phyloP scores from a whole-genome alignment of 495 filamentous ascomycete genomes.

The Wilcoxina mikolae region DNA sequence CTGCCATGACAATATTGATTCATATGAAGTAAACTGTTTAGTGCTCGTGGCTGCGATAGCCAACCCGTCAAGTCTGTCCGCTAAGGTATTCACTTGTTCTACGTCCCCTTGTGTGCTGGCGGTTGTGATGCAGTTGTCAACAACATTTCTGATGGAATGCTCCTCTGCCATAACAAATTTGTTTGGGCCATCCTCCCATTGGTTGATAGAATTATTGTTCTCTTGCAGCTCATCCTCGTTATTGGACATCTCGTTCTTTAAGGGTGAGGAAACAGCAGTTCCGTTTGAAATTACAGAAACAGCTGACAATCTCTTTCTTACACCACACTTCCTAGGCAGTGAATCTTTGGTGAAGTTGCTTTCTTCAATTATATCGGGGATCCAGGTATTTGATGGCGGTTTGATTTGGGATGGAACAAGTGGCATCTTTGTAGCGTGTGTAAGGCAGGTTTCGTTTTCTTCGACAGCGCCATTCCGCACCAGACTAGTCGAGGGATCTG shows the following conservation, averaged over 20 bases:
- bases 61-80: neutral
- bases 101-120: neutral
- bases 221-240: neutral
- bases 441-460: neutral
- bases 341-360: slow-evolving; percentile 9
- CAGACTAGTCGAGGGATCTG: neutral
- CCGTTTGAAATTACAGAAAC: too few species aligned
- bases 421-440: neutral
- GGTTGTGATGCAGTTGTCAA: neutral
- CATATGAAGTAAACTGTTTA: neutral
- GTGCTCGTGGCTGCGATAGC: neutral
- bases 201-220: slow-evolving; percentile 9
- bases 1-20: neutral
- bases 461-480: neutral
- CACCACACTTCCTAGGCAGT: slow-evolving; percentile 22
- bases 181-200: slow-evolving; percentile 27
- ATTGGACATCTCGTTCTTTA: slow-evolving; percentile 12
- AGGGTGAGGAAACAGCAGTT: slow-evolving; percentile 10
- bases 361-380: too few species aligned
- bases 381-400: too few species aligned
- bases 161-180: neutral
- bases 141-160: neutral
- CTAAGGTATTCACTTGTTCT: neutral
- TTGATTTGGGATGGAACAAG: neutral
- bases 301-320: slow-evolving; percentile 19